Base-by-base conservation (phyloP, 495 filamentous ascomycete species). In the Tuber borchii region DNA sequence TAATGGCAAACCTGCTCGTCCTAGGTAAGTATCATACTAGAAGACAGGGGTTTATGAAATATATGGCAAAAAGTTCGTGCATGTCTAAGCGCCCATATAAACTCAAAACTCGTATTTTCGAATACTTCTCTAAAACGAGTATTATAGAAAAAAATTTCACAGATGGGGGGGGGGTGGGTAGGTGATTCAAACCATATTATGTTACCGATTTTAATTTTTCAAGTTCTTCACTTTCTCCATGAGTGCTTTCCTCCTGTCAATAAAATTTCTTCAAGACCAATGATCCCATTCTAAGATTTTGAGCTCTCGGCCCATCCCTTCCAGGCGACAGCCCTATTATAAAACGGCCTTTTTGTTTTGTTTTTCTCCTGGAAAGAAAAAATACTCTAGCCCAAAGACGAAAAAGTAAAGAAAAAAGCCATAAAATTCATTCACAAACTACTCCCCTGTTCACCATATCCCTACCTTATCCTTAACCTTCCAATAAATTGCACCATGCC, bases 321-420 rank as follows among this genome's bases (percentile, higher is more conserved):
- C 51, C 56, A 61, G 56, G 26, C 12, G 48, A 56, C 10, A 26
- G 31, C 56, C 26, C 51, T 34, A 65, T 65, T 65, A 34, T 65
- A 31, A 34, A 65, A 17, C 26, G 1, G 56, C 56, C 26, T 14
- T 6, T 6, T 43, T 40, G 39, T 40, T 40, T 34, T 31, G 17
- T 34, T 65, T 19, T 65, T 56, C 6, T 16, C n/a, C 12, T 34
- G 26, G 51, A 31, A 65, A 31, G 56, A 65, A 34, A 17, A 26
- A 65, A 65, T 26, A 65, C 56, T 51, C 73, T 43, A 39, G 37
- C 70, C 75, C 61, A 76, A 69, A 46, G 56, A 45, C 26, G 19
- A 39, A 71, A 71, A 77, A 39, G 26, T 37, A 77, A 75, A 70
- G 39, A 43, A 65, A 44, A 76, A 76, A 48, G 26, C 56, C 56